Base-by-base conservation (phyloP, 169 alveolate genomes). In the Eimeria acervulina region DNA sequence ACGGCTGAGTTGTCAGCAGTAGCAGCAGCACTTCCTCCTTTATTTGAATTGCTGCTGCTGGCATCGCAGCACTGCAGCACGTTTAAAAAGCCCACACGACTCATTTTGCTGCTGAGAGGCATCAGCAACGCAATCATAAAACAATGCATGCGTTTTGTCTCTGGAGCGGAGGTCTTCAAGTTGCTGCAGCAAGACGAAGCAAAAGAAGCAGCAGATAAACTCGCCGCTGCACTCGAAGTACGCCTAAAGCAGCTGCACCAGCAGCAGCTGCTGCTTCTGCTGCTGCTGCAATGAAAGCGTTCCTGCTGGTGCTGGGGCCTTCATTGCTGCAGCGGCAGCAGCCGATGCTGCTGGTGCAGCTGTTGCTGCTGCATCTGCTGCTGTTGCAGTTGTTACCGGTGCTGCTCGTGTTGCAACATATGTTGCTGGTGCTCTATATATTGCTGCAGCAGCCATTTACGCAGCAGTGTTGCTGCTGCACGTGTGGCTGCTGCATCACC, bases 31-130 rank as follows among this genome's bases (percentile, higher is more conserved):
- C 98, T 99, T 96, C 98, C 97, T 42, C 99, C 99, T n/a, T 97
- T 98, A 40, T 98, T 99, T 97, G 99, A 99, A 95, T 97, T 97
- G 44, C 98, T 99, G 52, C 97, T 98, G 52, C 97, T 98, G 96
- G 98, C 98, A 31, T 99, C 99, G 99, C 97, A 97, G 55, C 97
- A 98, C 96, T 98, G 99, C 59, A 96, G 97, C 66, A 97, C 96
- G 97, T 99, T 98, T 98, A 98, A 98, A 95, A 98, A 99, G 19
- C 99, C 99, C 40, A 98, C 99, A 23, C 97, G 99, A 76, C 97
- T 99, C n/a, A 99, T 98, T 70, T 99, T 99, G 28, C 97, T 99
- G 85, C 98, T 99, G 68, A 96, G 99, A 72, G 99, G 98, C 96
- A 97, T 98, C 51, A 98, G 99, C 98, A 99, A 98, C 95, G 99